phyloP scores from a whole-genome alignment of 2,329 filamentous ascomycete species.

The Xylariales sp. region DNA sequence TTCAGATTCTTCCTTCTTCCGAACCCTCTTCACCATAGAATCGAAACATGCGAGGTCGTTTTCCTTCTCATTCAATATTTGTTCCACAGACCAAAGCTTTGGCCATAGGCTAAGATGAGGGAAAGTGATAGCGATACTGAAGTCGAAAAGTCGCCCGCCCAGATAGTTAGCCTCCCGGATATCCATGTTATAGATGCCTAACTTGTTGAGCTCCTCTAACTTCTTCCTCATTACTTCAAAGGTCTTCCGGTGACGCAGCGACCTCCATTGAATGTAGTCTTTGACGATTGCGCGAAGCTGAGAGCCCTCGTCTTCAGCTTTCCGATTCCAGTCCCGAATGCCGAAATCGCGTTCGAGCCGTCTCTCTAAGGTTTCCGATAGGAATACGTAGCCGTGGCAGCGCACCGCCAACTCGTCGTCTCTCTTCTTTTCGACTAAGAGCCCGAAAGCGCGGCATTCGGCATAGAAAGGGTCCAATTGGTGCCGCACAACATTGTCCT shows the following conservation, averaged over 20 bases:
- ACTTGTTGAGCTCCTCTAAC: conserved; percentile 26
- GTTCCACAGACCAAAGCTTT: neutral
- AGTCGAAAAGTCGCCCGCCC: conserved; percentile 37
- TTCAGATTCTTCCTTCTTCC: neutral
- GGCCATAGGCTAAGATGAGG: conserved; percentile 25
- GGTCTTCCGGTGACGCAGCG: neutral
- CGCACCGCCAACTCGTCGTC: conserved; percentile 28
- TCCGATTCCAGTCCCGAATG: conserved; percentile 30
- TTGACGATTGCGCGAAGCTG: conserved; percentile 32
- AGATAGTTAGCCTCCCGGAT: conserved; percentile 31
- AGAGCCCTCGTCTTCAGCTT: conserved; percentile 7
- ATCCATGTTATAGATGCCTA: conserved; percentile 38
- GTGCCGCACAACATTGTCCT: conserved; percentile 9
- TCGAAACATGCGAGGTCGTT: conserved; percentile 22
- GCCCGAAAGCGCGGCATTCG: conserved; percentile 31
- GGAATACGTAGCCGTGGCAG: conserved; percentile 29
- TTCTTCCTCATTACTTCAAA: conserved; percentile 27
- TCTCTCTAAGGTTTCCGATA: conserved; percentile 16
- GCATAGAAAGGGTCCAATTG: conserved; percentile 35
- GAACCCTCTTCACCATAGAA: neutral
- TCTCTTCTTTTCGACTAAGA: conserved; percentile 12
- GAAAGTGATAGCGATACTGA: conserved; percentile 31
- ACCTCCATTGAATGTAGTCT: conserved; percentile 23
- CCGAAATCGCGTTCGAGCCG: conserved; percentile 24
- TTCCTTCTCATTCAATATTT: neutral